Percentiles rank a stretch among this genome's conserved stretches.
Evolutionary conservation across 352 stramenopile genomes (phyloP).

Genomic region (Globisporangium polare): DNA sequence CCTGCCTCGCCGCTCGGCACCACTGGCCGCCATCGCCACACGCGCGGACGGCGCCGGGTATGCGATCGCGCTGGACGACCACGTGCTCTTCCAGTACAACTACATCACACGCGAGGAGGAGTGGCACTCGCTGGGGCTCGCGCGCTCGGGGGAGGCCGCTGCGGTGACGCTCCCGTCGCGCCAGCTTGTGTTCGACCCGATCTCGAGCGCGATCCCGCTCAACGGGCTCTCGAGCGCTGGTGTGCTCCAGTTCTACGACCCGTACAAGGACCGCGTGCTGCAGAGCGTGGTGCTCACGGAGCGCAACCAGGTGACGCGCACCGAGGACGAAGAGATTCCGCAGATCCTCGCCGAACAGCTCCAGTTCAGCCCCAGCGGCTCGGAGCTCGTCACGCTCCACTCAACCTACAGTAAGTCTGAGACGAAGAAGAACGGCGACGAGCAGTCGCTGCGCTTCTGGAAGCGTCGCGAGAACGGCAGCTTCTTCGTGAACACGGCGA

Average conservation of each 20-base stretch:
- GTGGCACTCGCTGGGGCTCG: slow-evolving; percentile 64
- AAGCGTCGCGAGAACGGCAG: slow-evolving; percentile 64
- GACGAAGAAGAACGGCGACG: slow-evolving; percentile 23
- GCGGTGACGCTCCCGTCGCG: slow-evolving; percentile 42
- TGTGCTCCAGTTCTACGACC: slow-evolving; percentile 79
- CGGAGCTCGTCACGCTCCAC: slow-evolving; percentile 61
- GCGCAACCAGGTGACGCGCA: slow-evolving; percentile 83
- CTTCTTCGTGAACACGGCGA: slow-evolving; percentile 79
- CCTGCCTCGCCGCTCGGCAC: slow-evolving; percentile 68
- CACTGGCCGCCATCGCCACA: slow-evolving; percentile 50
- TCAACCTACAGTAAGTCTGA: slow-evolving; percentile 21
- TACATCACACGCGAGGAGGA: slow-evolving; percentile 68
- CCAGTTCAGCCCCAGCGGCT: slow-evolving; percentile 47
- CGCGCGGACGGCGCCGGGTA: slow-evolving; percentile 54
- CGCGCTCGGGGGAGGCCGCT: slow-evolving; percentile 42
- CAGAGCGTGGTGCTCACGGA: slow-evolving; percentile 68
- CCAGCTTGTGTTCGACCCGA: slow-evolving; percentile 57
- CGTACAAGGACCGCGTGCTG: slow-evolving; percentile 74
- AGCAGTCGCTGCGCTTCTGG: slow-evolving; percentile 76
- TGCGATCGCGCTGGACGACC: slow-evolving; percentile 58
- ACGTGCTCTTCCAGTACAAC: slow-evolving; percentile 83
- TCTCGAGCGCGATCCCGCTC: slow-evolving; percentile 53
- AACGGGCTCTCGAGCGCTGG: slow-evolving; percentile 60
- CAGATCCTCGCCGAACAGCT: slow-evolving; percentile 46
- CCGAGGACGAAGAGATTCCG: slow-evolving; percentile 56